phyloP scores from a whole-genome alignment of 2,329 filamentous ascomycete species.

The Trichoderma sp. region DNA sequence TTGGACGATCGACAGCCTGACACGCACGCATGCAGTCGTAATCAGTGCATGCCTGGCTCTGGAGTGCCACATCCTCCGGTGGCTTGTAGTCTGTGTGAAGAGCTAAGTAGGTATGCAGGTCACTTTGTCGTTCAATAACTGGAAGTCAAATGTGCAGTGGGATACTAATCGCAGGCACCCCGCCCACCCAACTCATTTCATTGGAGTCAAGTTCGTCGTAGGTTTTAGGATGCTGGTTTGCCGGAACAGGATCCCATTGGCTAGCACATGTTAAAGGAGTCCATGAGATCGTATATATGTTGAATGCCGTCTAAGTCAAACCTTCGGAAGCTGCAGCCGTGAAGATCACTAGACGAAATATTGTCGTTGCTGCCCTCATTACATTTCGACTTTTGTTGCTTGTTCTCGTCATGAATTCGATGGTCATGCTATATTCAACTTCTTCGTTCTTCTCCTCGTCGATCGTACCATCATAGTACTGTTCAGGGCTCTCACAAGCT shows the following conservation, averaged over 20 bases:
- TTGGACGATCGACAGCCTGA: conserved; percentile 24
- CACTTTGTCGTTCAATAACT: conserved; percentile 23
- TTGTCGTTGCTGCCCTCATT: not conserved
- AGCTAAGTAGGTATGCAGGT: conserved; percentile 4
- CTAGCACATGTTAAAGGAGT: conserved; percentile 42
- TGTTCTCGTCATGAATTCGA: conserved; percentile 24
- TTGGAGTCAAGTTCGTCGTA: not conserved
- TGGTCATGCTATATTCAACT: not conserved
- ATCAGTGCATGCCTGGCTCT: conserved; percentile 10
- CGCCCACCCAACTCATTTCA: conserved; percentile 17
- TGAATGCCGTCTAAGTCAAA: conserved; percentile 37
- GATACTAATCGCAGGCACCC: conserved; percentile 3
- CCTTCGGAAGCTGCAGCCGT: conserved; percentile 21
- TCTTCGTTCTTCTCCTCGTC: not conserved
- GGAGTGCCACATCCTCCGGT: not conserved
- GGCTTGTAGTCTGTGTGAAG: conserved; percentile 4
- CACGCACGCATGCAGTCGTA: conserved; percentile 20
- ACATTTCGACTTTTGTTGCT: not conserved
- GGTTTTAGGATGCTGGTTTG: conserved; percentile 25
- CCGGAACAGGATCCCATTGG: conserved; percentile 30
- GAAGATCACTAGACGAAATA: not conserved
- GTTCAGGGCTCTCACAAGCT: conserved; percentile 28
- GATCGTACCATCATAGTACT: not conserved
- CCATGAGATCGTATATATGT: conserved; percentile 41
- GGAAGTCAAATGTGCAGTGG: conserved; percentile 11